Evolutionary conservation across 139 green algal genomes (phyloP), one percentile per base, ranked within the genome.

Genomic region (Chlamydomonas schloesseri): DNA sequence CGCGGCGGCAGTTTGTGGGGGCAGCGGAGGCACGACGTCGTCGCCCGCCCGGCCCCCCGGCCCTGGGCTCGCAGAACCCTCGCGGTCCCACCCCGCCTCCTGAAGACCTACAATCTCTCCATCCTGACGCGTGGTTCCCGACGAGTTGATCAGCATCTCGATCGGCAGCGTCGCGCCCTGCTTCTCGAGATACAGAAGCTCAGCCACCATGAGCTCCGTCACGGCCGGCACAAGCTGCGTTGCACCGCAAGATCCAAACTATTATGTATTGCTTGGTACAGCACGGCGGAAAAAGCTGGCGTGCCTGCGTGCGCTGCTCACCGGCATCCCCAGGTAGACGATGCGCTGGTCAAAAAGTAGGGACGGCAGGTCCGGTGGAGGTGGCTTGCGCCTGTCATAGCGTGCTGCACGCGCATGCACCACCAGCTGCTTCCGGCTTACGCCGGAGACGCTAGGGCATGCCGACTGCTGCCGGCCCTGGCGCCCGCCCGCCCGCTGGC

Each of bases 101-200:
- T 0, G 3, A 14, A 26, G 5, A 4, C 79, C 89, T 94, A 95
- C 91, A 82, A 93, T 94, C 55, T 96, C 92, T 18, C 91, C 94
- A 71, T 96, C 92, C 46, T 94, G 91, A 2, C 93, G 89, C 2
- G 93, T 96, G 20, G 93, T 96, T 46, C 96, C 97, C 26, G 93
- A 97, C 0, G 95, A 99, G 91, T 99, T 99, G 90, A 99, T 99
- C 87, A 99, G 98, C 84, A 99, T 89, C 86, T 99, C 99, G 36
- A 99, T 94, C 33, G 96, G 97, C 82, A 98, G 96, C 29, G 91
- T 84, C 0, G 81, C 76, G 82, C 97, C 95, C 87, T 98, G 96
- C 91, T 99, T 97, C 85, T 99, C 94, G 34, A 99, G 93, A 87
- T 97, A 99, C 6, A 99, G 93, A 47, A 99, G 93, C 95, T 99